Percentiles rank a stretch among this genome's conserved stretches.
Conservation (phyloP, 225 moss, liverwort and hornwort species). For the Sphagnum contortum region DNA sequence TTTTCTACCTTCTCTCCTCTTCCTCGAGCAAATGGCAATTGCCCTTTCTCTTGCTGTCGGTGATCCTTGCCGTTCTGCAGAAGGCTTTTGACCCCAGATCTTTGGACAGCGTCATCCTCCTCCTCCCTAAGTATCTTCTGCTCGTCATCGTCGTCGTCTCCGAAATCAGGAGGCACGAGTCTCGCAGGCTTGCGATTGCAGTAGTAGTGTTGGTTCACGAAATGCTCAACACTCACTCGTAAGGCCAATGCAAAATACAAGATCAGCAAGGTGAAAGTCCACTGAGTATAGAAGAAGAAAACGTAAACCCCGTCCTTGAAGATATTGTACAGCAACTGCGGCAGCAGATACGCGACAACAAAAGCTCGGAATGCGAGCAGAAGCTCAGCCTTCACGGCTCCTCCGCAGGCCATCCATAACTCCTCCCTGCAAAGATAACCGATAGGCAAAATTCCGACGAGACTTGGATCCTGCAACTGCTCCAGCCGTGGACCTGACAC, state of each 20-base stretch:
- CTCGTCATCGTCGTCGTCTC: too few relatives aligned
- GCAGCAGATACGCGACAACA: slow-evolving; percentile 37
- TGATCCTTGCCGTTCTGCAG: too few relatives aligned
- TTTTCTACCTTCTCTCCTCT: too few relatives aligned
- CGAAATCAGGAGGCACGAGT: too few relatives aligned
- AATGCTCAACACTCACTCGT: slow-evolving; percentile 33
- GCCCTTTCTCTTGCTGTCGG: too few relatives aligned
- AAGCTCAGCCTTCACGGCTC: slow-evolving; percentile 28
- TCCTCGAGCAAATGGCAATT: too few relatives aligned
- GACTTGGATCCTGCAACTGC: slow-evolving; percentile 26
- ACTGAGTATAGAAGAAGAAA: slow-evolving; percentile 48
- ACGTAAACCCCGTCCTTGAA: slow-evolving; percentile 15
- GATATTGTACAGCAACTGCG: slow-evolving; percentile 24
- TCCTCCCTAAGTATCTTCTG: too few relatives aligned
- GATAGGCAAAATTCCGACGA: slow-evolving; percentile 21
- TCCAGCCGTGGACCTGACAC: slow-evolving; percentile 10
- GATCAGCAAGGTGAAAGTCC: slow-evolving; percentile 41
- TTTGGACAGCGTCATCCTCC: too few relatives aligned
- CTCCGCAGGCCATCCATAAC: slow-evolving; percentile 46
- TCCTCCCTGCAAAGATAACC: slow-evolving; percentile 36
- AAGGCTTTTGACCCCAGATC: too few relatives aligned
- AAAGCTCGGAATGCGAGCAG: slow-evolving; percentile 43
- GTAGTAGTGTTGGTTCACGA: slow-evolving; percentile 10
- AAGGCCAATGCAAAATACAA: slow-evolving; percentile 47
- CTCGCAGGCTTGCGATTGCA: too few relatives aligned